Evolutionary conservation across 441 rosid genomes (phyloP), one percentile per base, ranked within the genome.

Genomic region (Flueggea neowawraea): DNA sequence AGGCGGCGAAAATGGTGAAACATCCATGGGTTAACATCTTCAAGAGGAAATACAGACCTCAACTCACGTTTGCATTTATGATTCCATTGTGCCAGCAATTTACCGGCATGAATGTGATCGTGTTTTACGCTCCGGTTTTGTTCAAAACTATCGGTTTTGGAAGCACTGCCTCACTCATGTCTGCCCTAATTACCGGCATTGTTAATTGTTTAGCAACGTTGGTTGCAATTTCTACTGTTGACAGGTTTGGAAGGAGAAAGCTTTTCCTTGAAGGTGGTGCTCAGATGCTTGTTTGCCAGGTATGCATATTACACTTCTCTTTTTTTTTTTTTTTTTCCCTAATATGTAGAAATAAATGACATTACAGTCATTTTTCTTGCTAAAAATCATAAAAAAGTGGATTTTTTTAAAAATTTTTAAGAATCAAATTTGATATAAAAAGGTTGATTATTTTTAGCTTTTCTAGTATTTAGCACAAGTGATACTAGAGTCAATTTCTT

Each of bases 111-210:
- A 82, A 82, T 61, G 80, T 79, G 55, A 74, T 85, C 49, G 74
- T 80, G 14, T 84, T 84, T 49, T 84, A 81, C n/a, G 88, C 91
- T 0, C 84, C 91, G 0, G 83, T 85, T 54, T 67, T 83, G 55
- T 85, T 79, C 47, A 73, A 70, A 54, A 80, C 82, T 1, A 52
- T 85, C 0, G 90, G 90, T 0, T 81, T 85, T 10, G 81, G 76
- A n/a, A 57, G 61, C 4, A 60, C 69, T 15, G 87, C 89, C 31
- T 67, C 91, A 3, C 87, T 85, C 5, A 57, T 78, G 16, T 81
- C 91, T 3, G 78, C 90, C 4, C 65, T 79, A 52, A 80, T 85
- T 2, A 75, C 79, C 13, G 86, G 90, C 2, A 31, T 60, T 39
- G 82, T 82, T 36, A 83, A 83, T 68, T 65, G 68, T 9, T 5